Percentiles rank a stretch among this genome's conserved stretches.
Evolutionary conservation across 192 early-diverging fungal species (phyloP).

Genomic region (Coemansia sp.): DNA sequence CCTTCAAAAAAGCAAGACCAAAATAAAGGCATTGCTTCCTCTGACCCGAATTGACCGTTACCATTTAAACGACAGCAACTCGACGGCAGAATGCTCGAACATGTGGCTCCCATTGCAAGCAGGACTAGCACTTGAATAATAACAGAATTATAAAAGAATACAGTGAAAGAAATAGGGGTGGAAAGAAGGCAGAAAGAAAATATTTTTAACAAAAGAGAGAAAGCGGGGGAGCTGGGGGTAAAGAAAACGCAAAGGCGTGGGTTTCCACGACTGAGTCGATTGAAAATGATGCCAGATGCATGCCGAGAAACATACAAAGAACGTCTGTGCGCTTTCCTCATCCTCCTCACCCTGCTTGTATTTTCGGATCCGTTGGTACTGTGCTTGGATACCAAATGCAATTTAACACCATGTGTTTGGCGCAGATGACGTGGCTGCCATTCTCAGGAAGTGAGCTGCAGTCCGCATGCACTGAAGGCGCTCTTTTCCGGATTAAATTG

Average conservation of each 20-base stretch:
- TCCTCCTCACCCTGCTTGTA: background rate
- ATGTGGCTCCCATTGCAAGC: constrained; percentile 34
- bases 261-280: too few species aligned
- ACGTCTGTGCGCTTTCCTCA: background rate
- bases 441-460: too few species aligned
- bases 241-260: background rate
- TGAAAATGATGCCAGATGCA: background rate
- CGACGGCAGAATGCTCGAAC: constrained; percentile 30
- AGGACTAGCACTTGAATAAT: background rate
- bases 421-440: too few species aligned
- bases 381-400: too few species aligned
- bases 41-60: constrained; percentile 4
- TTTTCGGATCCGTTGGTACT: too few species aligned
- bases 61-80: constrained; percentile 31
- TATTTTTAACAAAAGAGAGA: background rate
- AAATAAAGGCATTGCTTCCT: too few species aligned
- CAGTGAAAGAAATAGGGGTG: constrained; percentile 8
- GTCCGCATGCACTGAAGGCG: too few species aligned
- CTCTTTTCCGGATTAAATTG: too few species aligned
- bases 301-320: too few species aligned
- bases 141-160: constrained; percentile 6
- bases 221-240: background rate
- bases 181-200: constrained; percentile 2
- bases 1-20: too few species aligned
- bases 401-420: too few species aligned